Evolutionary conservation across 441 rosid species (phyloP).

Genomic region (Isatis lusitanica): DNA sequence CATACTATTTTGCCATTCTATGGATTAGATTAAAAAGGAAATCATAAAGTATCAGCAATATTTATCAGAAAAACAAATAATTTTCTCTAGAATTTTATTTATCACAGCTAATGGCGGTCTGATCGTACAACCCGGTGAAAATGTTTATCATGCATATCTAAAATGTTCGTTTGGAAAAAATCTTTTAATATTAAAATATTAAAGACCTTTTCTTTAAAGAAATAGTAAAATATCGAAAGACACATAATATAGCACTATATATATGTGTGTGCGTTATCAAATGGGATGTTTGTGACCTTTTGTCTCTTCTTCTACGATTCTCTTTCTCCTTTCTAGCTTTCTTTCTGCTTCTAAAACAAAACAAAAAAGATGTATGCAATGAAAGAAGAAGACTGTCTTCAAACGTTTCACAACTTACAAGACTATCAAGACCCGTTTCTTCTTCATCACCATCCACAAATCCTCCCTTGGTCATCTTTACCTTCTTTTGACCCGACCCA

Average conservation of each 20-base stretch:
- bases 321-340: conserved; percentile 2
- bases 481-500: conserved; percentile 36
- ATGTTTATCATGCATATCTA: background rate
- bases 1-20: background rate
- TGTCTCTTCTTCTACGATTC: conserved; percentile 28
- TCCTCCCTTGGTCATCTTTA: conserved; percentile 32
- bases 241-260: conserved; percentile 24
- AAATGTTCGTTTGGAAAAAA: conserved; percentile 8
- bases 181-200: background rate
- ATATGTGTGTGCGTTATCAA: conserved; percentile 22
- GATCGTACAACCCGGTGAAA: conserved; percentile 22
- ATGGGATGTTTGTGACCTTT: conserved; percentile 37
- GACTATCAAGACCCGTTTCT: conserved; percentile 68
- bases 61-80: background rate
- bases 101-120: conserved; percentile 29
- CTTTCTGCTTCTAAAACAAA: conserved; percentile 20
- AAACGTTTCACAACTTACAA: conserved; percentile 59
- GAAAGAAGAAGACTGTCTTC: conserved; percentile 72
- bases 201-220: background rate
- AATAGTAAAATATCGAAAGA: background rate
- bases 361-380: conserved; percentile 38
- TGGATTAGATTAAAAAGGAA: background rate
- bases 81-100: background rate
- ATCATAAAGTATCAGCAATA: background rate
- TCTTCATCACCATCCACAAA: conserved; percentile 44